Conservation (phyloP, 2,329 filamentous ascomycete genomes). For the Penicillium aurantiogriseum region DNA sequence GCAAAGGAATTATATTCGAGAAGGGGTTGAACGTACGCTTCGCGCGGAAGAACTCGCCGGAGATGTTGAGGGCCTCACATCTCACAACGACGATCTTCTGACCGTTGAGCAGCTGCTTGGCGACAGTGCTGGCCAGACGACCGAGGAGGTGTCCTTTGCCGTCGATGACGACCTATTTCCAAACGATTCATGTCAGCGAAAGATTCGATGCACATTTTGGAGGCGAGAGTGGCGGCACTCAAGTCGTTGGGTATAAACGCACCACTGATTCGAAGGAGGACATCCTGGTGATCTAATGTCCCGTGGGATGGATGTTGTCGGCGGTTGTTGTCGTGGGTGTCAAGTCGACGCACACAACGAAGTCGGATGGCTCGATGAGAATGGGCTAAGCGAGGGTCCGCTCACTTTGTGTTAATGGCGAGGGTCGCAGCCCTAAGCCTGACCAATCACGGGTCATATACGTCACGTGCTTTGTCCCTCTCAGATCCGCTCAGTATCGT, state of each 20-base stretch:
- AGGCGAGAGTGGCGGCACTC: slow-evolving; percentile 14
- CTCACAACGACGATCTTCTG: slow-evolving; percentile 99
- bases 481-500: neutral
- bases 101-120: slow-evolving; percentile 97
- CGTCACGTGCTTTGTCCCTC: neutral
- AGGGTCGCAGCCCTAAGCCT: slow-evolving; percentile 43
- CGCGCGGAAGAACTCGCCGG: slow-evolving; percentile 99
- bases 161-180: slow-evolving; percentile 88
- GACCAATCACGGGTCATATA: slow-evolving; percentile 20
- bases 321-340: slow-evolving; percentile 49
- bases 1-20: slow-evolving; percentile 19
- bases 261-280: slow-evolving; percentile 66
- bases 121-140: slow-evolving; percentile 95
- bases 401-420: slow-evolving; percentile 37
- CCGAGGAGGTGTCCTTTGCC: slow-evolving; percentile 99
- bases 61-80: slow-evolving; percentile 99
- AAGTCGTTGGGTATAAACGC: slow-evolving; percentile 40
- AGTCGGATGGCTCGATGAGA: slow-evolving; percentile 41
- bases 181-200: slow-evolving; percentile 46
- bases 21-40: slow-evolving; percentile 79
- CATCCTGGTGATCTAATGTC: slow-evolving; percentile 55
- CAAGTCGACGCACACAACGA: slow-evolving; percentile 45
- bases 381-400: slow-evolving; percentile 41
- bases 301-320: slow-evolving; percentile 46
- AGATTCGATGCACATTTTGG: slow-evolving; percentile 13